Evolutionary conservation across 768 basidiomycete species (phyloP).

Genomic region (Tulasnella sp.): DNA sequence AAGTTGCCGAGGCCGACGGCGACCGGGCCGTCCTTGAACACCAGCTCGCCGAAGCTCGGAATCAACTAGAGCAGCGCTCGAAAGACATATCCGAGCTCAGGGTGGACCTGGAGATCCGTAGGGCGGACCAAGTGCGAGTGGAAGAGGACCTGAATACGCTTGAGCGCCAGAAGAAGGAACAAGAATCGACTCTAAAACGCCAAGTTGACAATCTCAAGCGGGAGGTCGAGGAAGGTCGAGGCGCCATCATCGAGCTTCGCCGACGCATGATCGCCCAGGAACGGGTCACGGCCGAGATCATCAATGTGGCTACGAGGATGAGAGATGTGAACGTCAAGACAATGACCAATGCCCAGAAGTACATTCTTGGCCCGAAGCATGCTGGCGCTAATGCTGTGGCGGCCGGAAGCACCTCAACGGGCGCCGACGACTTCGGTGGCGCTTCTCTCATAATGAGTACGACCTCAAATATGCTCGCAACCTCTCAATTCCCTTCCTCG

Average conservation of each 20-base stretch:
- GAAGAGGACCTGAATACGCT: slow-evolving; percentile 70
- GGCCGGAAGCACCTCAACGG: background rate
- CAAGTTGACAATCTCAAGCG: slow-evolving; percentile 46
- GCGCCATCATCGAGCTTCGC: slow-evolving; percentile 65
- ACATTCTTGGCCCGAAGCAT: slow-evolving; percentile 14
- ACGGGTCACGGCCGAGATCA: slow-evolving; percentile 18
- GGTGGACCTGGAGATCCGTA: slow-evolving; percentile 63
- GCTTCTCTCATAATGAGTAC: slow-evolving; percentile 27
- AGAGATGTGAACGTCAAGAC: slow-evolving; percentile 77
- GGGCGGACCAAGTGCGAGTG: slow-evolving; percentile 68
- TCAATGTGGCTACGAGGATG: slow-evolving; percentile 38
- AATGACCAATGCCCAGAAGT: slow-evolving; percentile 52
- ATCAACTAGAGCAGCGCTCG: slow-evolving; percentile 61
- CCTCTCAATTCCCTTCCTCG: slow-evolving; percentile 2
- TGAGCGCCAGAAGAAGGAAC: slow-evolving; percentile 10
- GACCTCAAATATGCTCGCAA: slow-evolving; percentile 4
- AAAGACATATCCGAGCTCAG: slow-evolving; percentile 66
- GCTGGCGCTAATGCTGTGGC: slow-evolving; percentile 18
- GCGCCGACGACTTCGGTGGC: background rate
- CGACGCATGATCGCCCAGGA: slow-evolving; percentile 54
- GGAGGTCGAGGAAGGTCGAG: slow-evolving; percentile 67
- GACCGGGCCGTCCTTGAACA: slow-evolving; percentile 92
- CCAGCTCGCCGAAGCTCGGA: slow-evolving; percentile 74
- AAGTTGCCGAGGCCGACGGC: slow-evolving; percentile 90
- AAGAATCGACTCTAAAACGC: slow-evolving; percentile 2